phyloP scores from a whole-genome alignment of 768 basidiomycete species.

The Sutorius australiensis region DNA sequence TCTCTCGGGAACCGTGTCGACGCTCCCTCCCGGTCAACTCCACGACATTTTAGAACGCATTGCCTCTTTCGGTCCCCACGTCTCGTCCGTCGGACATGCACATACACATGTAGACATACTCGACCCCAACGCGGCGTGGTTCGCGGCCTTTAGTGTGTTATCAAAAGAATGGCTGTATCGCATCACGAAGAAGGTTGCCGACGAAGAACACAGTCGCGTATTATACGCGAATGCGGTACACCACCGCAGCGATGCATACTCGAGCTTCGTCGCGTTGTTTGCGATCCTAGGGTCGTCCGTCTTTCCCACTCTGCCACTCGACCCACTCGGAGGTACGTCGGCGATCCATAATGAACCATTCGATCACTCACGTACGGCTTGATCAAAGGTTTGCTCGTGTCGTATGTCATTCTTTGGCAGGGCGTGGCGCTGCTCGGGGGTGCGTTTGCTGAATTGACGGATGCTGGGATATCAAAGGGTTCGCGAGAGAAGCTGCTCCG shows the following conservation, averaged over 20 bases:
- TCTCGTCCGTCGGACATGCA: slow-evolving; percentile 50
- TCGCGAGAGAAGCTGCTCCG: slow-evolving; percentile 52
- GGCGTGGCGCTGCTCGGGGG: slow-evolving; percentile 62
- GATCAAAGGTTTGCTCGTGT: slow-evolving; percentile 72
- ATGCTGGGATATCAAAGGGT: slow-evolving; percentile 66
- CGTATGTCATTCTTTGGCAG: slow-evolving; percentile 81
- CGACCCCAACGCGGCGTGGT: slow-evolving; percentile 97
- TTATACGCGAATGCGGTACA: slow-evolving; percentile 95
- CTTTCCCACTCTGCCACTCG: slow-evolving; percentile 82
- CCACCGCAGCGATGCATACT: slow-evolving; percentile 96
- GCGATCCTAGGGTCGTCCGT: slow-evolving; percentile 90
- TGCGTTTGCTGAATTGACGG: slow-evolving; percentile 79
- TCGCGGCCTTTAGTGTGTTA: slow-evolving; percentile 76
- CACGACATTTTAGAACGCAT: slow-evolving; percentile 60
- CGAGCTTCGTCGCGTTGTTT: slow-evolving; percentile 84
- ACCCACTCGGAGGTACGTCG: slow-evolving; percentile 83
- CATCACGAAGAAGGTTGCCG: slow-evolving; percentile 83
- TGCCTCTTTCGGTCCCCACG: slow-evolving; percentile 50
- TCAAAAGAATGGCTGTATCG: slow-evolving; percentile 94
- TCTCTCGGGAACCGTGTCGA: slow-evolving; percentile 60
- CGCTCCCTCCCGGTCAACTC: slow-evolving; percentile 59
- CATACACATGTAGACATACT: slow-evolving; percentile 55
- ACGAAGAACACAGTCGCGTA: slow-evolving; percentile 88
- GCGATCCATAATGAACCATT: neutral
- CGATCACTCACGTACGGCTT: slow-evolving; percentile 8